Evolutionary conservation across 805 yeast species (phyloP), one percentile per base, ranked within the genome.

Genomic region (Candida verbasci): DNA sequence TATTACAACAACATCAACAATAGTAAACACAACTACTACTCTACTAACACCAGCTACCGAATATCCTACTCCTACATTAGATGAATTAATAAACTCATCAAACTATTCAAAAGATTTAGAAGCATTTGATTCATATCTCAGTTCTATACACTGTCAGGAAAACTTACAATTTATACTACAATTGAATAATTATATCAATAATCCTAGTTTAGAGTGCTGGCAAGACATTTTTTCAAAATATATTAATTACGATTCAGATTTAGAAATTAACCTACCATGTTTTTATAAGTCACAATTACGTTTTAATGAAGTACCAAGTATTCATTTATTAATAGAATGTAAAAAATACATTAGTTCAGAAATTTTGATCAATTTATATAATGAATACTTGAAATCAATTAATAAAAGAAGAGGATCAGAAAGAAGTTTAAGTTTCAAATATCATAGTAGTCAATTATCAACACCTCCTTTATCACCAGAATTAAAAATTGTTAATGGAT

Each of bases 221-320:
- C 41, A 37, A 23, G 12, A 26, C 14, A n/a, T 43, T 9, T 43
- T 29, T 24, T 12, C 33, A 9, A 35, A 31, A 23, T 43, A 37
- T 18, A 12, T 43, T 15, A 24, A 23, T 8, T 12, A 12, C 16
- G 43, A 43, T 23, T 33, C 44, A 9, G 30, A 25, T 17, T 26
- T 14, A 9, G 46, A 43, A 29, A 41, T 43, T 11, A 43, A 43
- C 22, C 29, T 43, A 17, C 44, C 44, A 18, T 32, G 42, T 21
- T 23, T 9, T 14, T 34, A 22, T 20, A 38, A 35, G 29, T 17
- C 37, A 9, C 35, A 40, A 17, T 31, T 43, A 10, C 11, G n/a
- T 17, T 18, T 15, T 6, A 9, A 6, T 7, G 10, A 21, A 9
- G 10, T 37, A 18, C 46, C 46, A 9, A 24, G 31, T 10, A 12